These are phyloP conservation scores for Leonotis leonurus DNA, from an alignment of 257 asterid species.

Conservation along the genomic window DNA sequence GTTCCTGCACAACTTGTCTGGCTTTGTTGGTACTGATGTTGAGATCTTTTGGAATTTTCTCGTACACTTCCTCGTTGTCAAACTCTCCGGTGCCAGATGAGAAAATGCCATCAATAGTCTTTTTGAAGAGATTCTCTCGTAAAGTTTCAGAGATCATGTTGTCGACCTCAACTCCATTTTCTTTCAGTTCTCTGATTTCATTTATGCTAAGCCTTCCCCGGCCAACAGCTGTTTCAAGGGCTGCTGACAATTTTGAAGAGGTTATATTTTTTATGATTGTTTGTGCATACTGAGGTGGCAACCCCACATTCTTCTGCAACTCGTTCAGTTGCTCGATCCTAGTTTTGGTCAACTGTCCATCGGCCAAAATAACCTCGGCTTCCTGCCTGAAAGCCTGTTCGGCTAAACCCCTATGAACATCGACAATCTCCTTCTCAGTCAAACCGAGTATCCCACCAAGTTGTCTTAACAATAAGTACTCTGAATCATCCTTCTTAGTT, in stretches of 20 bases:
- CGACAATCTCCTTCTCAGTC: constrained; percentile 68
- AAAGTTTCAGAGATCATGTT: constrained; percentile 69
- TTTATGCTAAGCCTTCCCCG: constrained; percentile 87
- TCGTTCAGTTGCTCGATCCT: constrained; percentile 68
- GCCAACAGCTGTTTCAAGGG: constrained; percentile 85
- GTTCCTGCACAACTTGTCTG: constrained; percentile 55
- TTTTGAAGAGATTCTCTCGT: constrained; percentile 80
- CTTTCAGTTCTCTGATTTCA: constrained; percentile 82
- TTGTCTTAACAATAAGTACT: constrained; percentile 61
- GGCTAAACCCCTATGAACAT: constrained; percentile 77
- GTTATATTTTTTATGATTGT: constrained; percentile 75
- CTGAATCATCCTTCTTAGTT: constrained; percentile 77
- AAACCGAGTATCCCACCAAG: constrained; percentile 82
- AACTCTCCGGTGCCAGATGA: constrained; percentile 98
- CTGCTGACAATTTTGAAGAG: constrained; percentile 67
- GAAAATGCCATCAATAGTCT: constrained; percentile 60
- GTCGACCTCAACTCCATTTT: constrained; percentile 72
- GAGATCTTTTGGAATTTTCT: constrained; percentile 80
- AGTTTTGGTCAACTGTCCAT: constrained; percentile 77
- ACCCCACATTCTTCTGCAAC: constrained; percentile 73
- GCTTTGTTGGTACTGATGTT: constrained; percentile 61
- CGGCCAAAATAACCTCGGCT: constrained; percentile 93
- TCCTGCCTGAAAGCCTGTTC: constrained; percentile 86
- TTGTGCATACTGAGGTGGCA: constrained; percentile 79
- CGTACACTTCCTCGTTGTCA: constrained; percentile 70